Conservation (phyloP, 2,329 filamentous ascomycete genomes). For the Xylaria arbuscula region DNA sequence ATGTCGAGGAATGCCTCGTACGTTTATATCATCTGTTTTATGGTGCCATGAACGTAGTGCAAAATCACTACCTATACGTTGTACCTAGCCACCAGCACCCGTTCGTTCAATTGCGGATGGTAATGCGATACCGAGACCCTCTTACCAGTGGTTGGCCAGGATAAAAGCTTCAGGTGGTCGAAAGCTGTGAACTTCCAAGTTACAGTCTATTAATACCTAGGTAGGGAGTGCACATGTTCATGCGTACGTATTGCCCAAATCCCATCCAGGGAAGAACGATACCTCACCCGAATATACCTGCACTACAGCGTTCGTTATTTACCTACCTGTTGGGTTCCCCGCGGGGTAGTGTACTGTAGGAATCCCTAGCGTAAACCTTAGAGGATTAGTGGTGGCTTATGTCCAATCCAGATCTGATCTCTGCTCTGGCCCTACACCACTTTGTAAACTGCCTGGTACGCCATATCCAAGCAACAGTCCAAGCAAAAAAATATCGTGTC, state of each 20-base stretch:
- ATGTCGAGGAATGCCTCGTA: neutral
- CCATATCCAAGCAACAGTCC: too few species aligned
- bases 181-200: too few species aligned
- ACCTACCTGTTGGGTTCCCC: neutral
- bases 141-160: neutral
- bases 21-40: neutral
- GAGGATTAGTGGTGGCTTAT: conserved; percentile 10
- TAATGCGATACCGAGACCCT: neutral
- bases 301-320: neutral
- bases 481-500: neutral
- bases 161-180: neutral
- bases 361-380: neutral
- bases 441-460: neutral
- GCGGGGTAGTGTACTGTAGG: conserved; percentile 6
- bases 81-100: neutral
- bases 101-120: neutral
- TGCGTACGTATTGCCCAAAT: too few species aligned
- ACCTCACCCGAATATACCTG: neutral
- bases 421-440: neutral
- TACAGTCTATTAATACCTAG: too few species aligned
- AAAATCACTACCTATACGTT: neutral
- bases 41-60: neutral
- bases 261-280: neutral
- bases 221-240: too few species aligned
- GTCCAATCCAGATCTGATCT: neutral